A percentile compares a stretch with the other conserved stretches of the same genome.
Evolutionary conservation across 164 flowering plant species (phyloP).

Genomic region (Paratinospora sagittata): DNA sequence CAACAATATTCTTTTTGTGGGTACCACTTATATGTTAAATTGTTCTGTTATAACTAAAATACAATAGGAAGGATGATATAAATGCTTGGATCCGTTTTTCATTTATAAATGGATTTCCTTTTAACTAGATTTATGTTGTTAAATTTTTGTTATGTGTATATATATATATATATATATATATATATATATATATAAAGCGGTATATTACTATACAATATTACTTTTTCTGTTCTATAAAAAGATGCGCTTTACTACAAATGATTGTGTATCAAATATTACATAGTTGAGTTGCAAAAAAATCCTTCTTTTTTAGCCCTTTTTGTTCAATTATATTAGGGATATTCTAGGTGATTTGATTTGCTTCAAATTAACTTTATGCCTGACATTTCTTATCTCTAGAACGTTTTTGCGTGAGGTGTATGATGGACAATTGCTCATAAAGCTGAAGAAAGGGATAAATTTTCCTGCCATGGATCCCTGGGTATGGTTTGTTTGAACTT

Average conservation of each 20-base stretch:
- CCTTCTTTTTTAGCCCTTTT: background rate
- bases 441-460: conserved; percentile 69
- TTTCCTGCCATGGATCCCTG: conserved; percentile 98
- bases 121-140: too few relatives aligned
- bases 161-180: too few relatives aligned
- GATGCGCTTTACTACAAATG: background rate
- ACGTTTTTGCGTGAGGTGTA: conserved; percentile 77
- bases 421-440: conserved; percentile 78
- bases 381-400: conserved; percentile 34
- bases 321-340: background rate
- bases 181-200: too few relatives aligned
- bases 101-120: background rate
- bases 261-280: background rate
- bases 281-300: background rate
- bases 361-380: background rate
- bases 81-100: background rate
- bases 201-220: background rate
- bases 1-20: too few relatives aligned
- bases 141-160: too few relatives aligned
- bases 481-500: conserved; percentile 39
- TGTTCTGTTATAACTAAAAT: too few relatives aligned
- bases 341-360: background rate
- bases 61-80: background rate
- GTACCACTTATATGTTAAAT: too few relatives aligned
- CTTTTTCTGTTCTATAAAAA: background rate